Evolutionary conservation across 345 rosid species (phyloP).

Genomic region (Brassica cretica): DNA sequence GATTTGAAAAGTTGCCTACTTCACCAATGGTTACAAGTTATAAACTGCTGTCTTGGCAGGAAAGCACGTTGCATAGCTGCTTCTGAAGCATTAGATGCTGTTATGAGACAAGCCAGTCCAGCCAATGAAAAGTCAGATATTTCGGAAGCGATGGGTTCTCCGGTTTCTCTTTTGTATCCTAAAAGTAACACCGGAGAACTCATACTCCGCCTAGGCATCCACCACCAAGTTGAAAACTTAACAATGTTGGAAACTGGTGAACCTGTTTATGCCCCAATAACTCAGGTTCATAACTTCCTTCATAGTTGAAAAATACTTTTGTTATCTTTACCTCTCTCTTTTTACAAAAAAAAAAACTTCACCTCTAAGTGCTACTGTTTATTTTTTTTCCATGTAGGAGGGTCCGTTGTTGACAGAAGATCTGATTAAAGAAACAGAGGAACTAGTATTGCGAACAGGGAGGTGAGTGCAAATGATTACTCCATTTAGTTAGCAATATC

Average conservation of each 20-base stretch:
- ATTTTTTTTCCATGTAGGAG: slow-evolving; percentile 57
- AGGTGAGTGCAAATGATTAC: slow-evolving; percentile 51
- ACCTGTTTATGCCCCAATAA: slow-evolving; percentile 77
- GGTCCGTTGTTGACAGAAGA: slow-evolving; percentile 95
- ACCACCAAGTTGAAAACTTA: slow-evolving; percentile 54
- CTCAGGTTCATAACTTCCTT: slow-evolving; percentile 63
- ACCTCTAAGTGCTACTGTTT: background rate
- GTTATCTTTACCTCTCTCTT: background rate
- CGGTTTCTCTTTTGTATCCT: slow-evolving; percentile 55
- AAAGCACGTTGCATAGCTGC: slow-evolving; percentile 61
- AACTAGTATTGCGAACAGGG: slow-evolving; percentile 91
- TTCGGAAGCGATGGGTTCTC: slow-evolving; percentile 31
- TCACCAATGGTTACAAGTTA: slow-evolving; percentile 84
- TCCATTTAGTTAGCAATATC: background rate
- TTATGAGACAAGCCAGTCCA: slow-evolving; percentile 57
- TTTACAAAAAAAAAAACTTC: no score
- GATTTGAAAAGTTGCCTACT: slow-evolving; percentile 84
- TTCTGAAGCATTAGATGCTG: slow-evolving; percentile 67
- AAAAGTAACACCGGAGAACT: slow-evolving; percentile 65
- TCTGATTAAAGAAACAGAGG: slow-evolving; percentile 94
- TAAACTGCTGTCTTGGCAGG: slow-evolving; percentile 87
- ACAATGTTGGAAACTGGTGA: slow-evolving; percentile 92
- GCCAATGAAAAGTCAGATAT: slow-evolving; percentile 44
- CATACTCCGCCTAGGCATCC: slow-evolving; percentile 73
- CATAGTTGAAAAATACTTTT: slow-evolving; percentile 18